Percentiles rank a stretch among this genome's conserved stretches.
Conservation (phyloP, 2,329 filamentous ascomycete genomes). For the Pezicula carpinea region DNA sequence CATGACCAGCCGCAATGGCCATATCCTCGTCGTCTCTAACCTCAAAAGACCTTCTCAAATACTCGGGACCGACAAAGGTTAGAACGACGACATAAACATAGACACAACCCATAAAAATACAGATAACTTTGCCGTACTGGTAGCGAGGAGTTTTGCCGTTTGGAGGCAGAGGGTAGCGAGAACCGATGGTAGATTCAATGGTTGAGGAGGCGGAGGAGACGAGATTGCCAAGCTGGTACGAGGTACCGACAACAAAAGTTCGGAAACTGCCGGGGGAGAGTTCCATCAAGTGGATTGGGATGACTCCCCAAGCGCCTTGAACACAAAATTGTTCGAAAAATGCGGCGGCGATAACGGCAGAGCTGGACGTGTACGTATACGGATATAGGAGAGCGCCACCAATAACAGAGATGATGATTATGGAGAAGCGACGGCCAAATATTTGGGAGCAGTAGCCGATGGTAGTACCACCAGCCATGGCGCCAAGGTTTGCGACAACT, state of each 20-base stretch:
- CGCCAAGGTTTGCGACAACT: slow-evolving; percentile 67
- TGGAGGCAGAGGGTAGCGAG: slow-evolving; percentile 66
- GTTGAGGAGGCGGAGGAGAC: slow-evolving; percentile 68
- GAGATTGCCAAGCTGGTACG: slow-evolving; percentile 73
- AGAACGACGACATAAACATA: slow-evolving; percentile 59
- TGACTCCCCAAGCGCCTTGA: slow-evolving; percentile 72
- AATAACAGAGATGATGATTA: slow-evolving; percentile 57
- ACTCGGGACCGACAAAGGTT: slow-evolving; percentile 47
- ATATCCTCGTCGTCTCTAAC: slow-evolving; percentile 42
- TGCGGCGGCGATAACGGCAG: slow-evolving; percentile 68
- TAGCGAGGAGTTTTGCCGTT: slow-evolving; percentile 50
- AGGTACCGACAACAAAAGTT: slow-evolving; percentile 65
- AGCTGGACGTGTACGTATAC: slow-evolving; percentile 64
- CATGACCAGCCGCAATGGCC: slow-evolving; percentile 35
- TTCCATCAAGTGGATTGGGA: slow-evolving; percentile 71
- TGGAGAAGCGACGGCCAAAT: slow-evolving; percentile 64
- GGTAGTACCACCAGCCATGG: slow-evolving; percentile 61
- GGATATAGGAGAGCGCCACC: slow-evolving; percentile 80
- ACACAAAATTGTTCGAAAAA: slow-evolving; percentile 83
- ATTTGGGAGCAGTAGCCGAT: slow-evolving; percentile 66
- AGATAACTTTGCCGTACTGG: slow-evolving; percentile 79
- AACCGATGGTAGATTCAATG: slow-evolving; percentile 72
- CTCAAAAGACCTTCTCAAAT: slow-evolving; percentile 39
- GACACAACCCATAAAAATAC: slow-evolving; percentile 73
- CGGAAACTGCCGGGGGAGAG: slow-evolving; percentile 66